Percentiles rank a stretch among this genome's conserved stretches.
These are phyloP conservation scores for Neofusicoccum parvum DNA, from an alignment of 2,329 filamentous ascomycete species.

Conservation along the genomic window DNA sequence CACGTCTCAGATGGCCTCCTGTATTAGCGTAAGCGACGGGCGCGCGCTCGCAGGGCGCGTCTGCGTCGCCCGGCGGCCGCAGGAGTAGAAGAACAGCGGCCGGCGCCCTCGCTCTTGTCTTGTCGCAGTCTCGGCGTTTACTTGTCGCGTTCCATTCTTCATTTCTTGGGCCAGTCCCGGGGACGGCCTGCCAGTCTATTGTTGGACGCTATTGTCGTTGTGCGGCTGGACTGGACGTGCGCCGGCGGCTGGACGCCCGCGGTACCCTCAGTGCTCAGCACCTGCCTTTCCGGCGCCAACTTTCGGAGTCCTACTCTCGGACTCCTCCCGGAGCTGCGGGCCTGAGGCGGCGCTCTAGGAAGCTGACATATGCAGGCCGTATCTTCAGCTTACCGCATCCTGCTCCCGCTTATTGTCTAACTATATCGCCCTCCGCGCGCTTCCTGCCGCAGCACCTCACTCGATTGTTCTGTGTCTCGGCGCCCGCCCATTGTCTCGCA, in stretches of 20 bases:
- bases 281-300: not conserved
- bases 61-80: not conserved
- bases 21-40: constrained; percentile 16
- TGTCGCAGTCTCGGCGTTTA: constrained; percentile 4
- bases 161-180: constrained; percentile 9
- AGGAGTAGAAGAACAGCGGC: not conserved
- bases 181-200: constrained; percentile 5
- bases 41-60: not conserved
- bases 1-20: constrained; percentile 17
- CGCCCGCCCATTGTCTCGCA: not conserved
- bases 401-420: not conserved
- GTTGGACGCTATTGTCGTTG: not conserved
- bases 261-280: not conserved
- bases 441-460: not conserved
- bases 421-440: not conserved
- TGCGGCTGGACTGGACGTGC: constrained; percentile 7
- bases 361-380: constrained; percentile 20
- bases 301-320: not conserved
- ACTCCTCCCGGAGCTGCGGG: not conserved
- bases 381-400: constrained; percentile 14
- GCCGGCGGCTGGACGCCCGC: not conserved
- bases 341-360: not conserved
- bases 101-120: not conserved
- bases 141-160: not conserved
- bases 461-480: not conserved